Percentiles rank a stretch among this genome's conserved stretches.
Evolutionary conservation across 2,329 filamentous ascomycete species (phyloP).

Genomic region (Trichoderma gracile): DNA sequence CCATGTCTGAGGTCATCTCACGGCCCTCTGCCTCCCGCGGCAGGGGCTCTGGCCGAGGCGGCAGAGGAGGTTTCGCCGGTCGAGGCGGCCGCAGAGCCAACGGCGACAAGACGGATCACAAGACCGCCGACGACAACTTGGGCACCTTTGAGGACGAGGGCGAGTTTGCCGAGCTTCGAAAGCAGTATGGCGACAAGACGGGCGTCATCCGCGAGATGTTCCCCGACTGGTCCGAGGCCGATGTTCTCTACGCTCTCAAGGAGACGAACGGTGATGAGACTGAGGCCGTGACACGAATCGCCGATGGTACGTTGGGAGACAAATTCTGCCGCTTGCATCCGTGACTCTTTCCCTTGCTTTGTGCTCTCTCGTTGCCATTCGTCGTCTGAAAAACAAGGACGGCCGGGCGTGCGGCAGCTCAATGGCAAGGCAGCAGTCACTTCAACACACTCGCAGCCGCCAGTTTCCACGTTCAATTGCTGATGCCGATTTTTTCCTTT

Average conservation of each 20-base stretch:
- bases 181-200: conserved; percentile 79
- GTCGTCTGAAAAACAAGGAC: conserved; percentile 27
- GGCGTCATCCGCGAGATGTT: conserved; percentile 88
- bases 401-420: conserved; percentile 25
- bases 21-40: conserved; percentile 81
- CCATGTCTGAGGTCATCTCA: conserved; percentile 94
- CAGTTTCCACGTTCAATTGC: conserved; percentile 16
- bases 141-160: conserved; percentile 74
- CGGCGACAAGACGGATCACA: conserved; percentile 62
- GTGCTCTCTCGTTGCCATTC: background rate
- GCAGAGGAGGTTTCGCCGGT: conserved; percentile 73
- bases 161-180: conserved; percentile 89
- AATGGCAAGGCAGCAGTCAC: conserved; percentile 23
- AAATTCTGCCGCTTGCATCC: background rate
- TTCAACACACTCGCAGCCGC: background rate
- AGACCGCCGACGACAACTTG: conserved; percentile 59
- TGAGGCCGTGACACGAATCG: conserved; percentile 73
- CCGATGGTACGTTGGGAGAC: conserved; percentile 60
- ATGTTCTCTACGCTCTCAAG: conserved; percentile 88
- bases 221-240: conserved; percentile 91
- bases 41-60: conserved; percentile 86
- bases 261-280: conserved; percentile 82
- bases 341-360: background rate
- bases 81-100: conserved; percentile 74
- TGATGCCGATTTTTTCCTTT: conserved; percentile 23